A percentile compares a stretch with the other conserved stretches of the same genome.
These are phyloP conservation scores for Aspergillus pseudoviridinutans DNA, from an alignment of 2,329 filamentous ascomycete species.

Conservation along the genomic window DNA sequence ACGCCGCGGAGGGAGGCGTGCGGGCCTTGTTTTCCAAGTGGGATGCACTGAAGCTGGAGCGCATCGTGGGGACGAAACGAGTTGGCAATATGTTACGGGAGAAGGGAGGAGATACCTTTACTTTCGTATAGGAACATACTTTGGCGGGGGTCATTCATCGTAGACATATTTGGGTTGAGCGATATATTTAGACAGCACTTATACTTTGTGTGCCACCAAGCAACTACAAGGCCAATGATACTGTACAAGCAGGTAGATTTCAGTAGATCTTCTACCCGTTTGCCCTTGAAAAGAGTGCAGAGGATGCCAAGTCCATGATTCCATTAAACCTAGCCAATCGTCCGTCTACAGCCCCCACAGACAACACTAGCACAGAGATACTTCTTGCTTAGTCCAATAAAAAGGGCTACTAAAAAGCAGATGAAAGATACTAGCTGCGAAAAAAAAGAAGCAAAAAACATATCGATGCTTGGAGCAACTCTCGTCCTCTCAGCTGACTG, in stretches of 20 bases:
- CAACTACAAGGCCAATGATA: not conserved
- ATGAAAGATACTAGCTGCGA: not conserved
- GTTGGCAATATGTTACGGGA: constrained; percentile 81
- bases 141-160: not conserved
- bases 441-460: not conserved
- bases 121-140: constrained; percentile 65
- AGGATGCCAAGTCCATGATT: not conserved
- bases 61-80: constrained; percentile 76
- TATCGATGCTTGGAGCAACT: not conserved
- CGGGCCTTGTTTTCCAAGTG: constrained; percentile 75
- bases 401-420: not conserved
- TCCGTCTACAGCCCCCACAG: not conserved
- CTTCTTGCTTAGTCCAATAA: not conserved
- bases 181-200: not conserved
- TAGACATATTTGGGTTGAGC: not conserved
- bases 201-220: not conserved
- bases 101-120: constrained; percentile 81
- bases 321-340: not conserved
- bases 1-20: constrained; percentile 54
- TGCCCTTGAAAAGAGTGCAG: not conserved
- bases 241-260: not conserved
- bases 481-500: not conserved
- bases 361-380: not conserved
- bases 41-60: constrained; percentile 83
- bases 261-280: not conserved